A percentile compares a stretch with the other conserved stretches of the same genome.
phyloP scores from a whole-genome alignment of 2,329 filamentous ascomycete genomes.

The Aspergillus tamarii region DNA sequence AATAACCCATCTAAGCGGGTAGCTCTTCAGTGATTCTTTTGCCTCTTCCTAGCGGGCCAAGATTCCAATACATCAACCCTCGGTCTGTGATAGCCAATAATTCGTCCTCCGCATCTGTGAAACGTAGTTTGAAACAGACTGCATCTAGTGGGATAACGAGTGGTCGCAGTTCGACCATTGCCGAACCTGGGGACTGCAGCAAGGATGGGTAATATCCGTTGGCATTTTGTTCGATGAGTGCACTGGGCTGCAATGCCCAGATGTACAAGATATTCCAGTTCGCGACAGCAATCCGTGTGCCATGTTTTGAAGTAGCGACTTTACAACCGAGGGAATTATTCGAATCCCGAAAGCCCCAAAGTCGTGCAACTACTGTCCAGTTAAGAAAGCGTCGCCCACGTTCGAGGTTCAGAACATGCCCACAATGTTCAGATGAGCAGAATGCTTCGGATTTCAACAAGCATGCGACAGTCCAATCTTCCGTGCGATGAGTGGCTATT shows the following conservation, averaged over 20 bases:
- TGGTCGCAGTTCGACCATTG: slow-evolving; percentile 35
- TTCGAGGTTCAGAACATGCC: slow-evolving; percentile 42
- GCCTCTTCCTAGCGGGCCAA: slow-evolving; percentile 34
- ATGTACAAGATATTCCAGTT: slow-evolving; percentile 47
- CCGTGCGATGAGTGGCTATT: slow-evolving; percentile 37
- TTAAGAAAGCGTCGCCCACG: slow-evolving; percentile 42
- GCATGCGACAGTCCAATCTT: slow-evolving; percentile 42
- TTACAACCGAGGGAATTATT: slow-evolving; percentile 42
- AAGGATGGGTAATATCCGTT: slow-evolving; percentile 37
- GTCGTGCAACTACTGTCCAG: slow-evolving; percentile 41
- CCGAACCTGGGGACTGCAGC: slow-evolving; percentile 25
- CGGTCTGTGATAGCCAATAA: slow-evolving; percentile 46
- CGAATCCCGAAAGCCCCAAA: slow-evolving; percentile 39
- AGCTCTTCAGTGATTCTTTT: slow-evolving; percentile 21
- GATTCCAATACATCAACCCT: slow-evolving; percentile 43
- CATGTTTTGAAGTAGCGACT: slow-evolving; percentile 38
- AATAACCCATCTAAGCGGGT: slow-evolving; percentile 1
- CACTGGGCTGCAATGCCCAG: slow-evolving; percentile 44
- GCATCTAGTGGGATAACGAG: slow-evolving; percentile 38
- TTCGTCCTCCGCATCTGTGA: slow-evolving; percentile 41
- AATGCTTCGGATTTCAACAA: slow-evolving; percentile 39
- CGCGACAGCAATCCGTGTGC: slow-evolving; percentile 45
- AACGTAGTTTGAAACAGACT: slow-evolving; percentile 43
- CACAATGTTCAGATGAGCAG: slow-evolving; percentile 32
- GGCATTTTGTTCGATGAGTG: slow-evolving; percentile 36